Base-by-base conservation (phyloP, 192 early-diverging fungal species). In the Jimgerdemannia lactiflua region DNA sequence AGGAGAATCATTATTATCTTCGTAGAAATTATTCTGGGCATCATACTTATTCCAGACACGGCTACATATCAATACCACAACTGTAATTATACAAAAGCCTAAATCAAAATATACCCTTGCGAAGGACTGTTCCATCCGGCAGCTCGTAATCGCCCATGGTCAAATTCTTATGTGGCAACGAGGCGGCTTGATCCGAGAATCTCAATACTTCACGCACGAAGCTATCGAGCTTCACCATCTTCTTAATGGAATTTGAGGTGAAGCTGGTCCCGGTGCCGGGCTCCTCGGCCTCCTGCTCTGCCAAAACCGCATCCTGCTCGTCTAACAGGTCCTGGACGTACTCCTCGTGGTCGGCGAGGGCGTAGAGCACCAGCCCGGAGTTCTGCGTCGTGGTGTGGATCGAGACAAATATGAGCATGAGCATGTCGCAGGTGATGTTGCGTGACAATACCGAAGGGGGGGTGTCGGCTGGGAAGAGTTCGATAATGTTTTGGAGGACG, bases 191-290 rank as follows among this genome's bases (percentile, higher is more conserved):
- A 0, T 74, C 78, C 29, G 80, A 69, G 44, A 63, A 74, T 44
- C 84, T 68, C 42, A 85, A 77, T 3, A 79, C 70, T 63, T 85
- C 84, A 41, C 84, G 74, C 4, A 82, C 42, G 65, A 79, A 82
- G 4, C 79, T 80, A 42, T 85, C 84, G 70, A 85, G 75, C 42
- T 85, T 76, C 9, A 80, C 80, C 74, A 85, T 70, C 9, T 70
- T 76, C 73, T 77, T 80, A 73, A 85, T 40, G 17, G 78, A 74
- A 4, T 67, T 63, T 14, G 67, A 64, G 8, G 74, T 65, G 17
- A 78, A n/a, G 4, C 69, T 54, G 11, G 84, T 79, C 29, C 81
- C 73, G 43, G 75, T 11, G 3, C 73, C 71, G 39, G 77, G 4
- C 4, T 75, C 71, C 42, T 80, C 80, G 6, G 43, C 49, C 43